Percentiles rank a stretch among this genome's conserved stretches.
Conservation (phyloP, 2,329 filamentous ascomycete species). For the Penicillium glabrum region DNA sequence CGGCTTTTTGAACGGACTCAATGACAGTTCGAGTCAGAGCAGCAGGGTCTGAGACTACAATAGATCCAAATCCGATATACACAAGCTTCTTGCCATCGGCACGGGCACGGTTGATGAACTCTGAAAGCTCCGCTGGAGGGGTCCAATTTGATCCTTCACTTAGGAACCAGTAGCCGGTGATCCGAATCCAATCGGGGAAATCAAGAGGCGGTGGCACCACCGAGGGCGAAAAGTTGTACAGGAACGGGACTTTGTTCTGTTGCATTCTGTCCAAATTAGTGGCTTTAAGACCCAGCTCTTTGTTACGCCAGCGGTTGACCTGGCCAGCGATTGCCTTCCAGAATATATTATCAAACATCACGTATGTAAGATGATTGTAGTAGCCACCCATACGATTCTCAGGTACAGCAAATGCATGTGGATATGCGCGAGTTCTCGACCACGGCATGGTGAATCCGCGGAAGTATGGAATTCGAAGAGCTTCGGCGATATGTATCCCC, state of each 20-base stretch:
- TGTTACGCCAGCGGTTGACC: slow-evolving; percentile 89
- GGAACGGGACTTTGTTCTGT: slow-evolving; percentile 93
- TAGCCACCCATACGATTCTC: slow-evolving; percentile 92
- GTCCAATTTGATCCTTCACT: slow-evolving; percentile 71
- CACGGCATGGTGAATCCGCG: slow-evolving; percentile 98
- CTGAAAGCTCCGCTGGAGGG: slow-evolving; percentile 71
- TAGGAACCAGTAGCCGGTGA: slow-evolving; percentile 98
- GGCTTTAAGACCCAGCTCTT: slow-evolving; percentile 71
- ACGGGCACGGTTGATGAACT: slow-evolving; percentile 82
- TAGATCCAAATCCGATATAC: slow-evolving; percentile 95
- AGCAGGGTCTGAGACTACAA: slow-evolving; percentile 85
- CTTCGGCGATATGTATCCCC: slow-evolving; percentile 95
- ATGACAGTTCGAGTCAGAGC: slow-evolving; percentile 92
- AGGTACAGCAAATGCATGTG: slow-evolving; percentile 91
- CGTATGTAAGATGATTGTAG: slow-evolving; percentile 93
- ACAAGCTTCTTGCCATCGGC: slow-evolving; percentile 85
- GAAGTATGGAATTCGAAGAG: slow-evolving; percentile 90
- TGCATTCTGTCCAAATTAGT: slow-evolving; percentile 90
- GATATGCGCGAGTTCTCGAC: slow-evolving; percentile 93
- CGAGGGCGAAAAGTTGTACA: slow-evolving; percentile 94
- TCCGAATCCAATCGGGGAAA: slow-evolving; percentile 95
- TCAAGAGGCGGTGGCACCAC: slow-evolving; percentile 94
- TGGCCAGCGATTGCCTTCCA: slow-evolving; percentile 92
- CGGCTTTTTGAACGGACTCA: slow-evolving; percentile 84
- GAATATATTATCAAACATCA: slow-evolving; percentile 95